Evolutionary conservation across 352 stramenopile species (phyloP), one percentile per base, ranked within the genome.

Genomic region (Globisporangium nodosum): DNA sequence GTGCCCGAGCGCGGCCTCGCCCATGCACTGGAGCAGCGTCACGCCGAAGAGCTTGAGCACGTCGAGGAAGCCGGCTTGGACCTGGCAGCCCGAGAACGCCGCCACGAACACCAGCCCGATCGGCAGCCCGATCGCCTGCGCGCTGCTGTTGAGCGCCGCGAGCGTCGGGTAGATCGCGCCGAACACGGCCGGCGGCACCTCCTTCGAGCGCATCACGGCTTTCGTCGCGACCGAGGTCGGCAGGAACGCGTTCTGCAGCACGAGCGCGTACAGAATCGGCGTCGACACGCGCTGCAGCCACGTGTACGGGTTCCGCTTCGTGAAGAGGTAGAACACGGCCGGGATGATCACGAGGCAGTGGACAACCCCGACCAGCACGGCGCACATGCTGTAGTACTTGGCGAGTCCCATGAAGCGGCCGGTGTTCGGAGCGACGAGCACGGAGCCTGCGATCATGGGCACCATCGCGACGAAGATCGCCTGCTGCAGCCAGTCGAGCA

Each of bases 121-220:
- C 3, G 82, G 80, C 8, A 83, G 52, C 11, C 64, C 66, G 3
- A 88, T 42, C 0, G 74, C 68, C 49, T 82, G 77, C 21, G 71
- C 70, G 46, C 69, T 69, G 21, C 73, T 73, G 61, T 89, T 85
- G 56, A 82, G 58, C 7, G 75, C 78, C 9, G 68, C 66, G 7
- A 89, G 63, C 18, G 86, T 50, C 4, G 82, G 78, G 40, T 87
- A 85, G n/a, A 89, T 57, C 5, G 69, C 77, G 7, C 75, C 74
- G 47, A 86, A 87, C 11, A 92, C 65, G 4, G 66, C 61, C 1
- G 73, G 68, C 12, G 72, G 69, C 15, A 89, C 68, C 49, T 85
- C 74, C 15, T 71, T 69, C 18, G 76, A 71, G 0, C 68, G 65
- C 53, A 85, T 57, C n/a, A 79, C 82, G 20, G 65, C 68, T n/a